Conservation (phyloP, 768 basidiomycete species). For the Favolaschia claudopus region DNA sequence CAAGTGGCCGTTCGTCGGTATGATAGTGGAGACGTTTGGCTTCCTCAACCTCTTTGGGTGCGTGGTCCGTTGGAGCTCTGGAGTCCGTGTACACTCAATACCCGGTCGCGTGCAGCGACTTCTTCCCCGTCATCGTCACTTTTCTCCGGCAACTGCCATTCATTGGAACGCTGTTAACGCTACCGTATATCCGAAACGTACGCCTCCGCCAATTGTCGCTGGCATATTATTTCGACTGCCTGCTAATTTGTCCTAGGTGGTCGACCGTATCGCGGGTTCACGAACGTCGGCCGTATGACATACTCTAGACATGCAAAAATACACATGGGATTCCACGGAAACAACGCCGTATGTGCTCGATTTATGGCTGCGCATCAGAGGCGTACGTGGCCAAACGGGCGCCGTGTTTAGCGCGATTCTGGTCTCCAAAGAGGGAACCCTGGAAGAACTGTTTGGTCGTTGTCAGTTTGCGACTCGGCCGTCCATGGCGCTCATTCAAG, state of each 20-base stretch:
- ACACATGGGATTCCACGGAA: neutral
- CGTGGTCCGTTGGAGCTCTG: constrained; percentile 22
- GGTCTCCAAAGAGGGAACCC: too few relatives aligned
- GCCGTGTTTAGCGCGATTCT: too few relatives aligned
- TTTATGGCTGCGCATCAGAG: too few relatives aligned
- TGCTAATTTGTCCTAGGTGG: constrained; percentile 53
- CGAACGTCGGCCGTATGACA: constrained; percentile 73
- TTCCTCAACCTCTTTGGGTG: constrained; percentile 98
- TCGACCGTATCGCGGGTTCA: constrained; percentile 83
- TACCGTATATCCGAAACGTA: constrained; percentile 90
- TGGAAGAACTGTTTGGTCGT: too few relatives aligned
- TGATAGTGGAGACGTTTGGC: constrained; percentile 94
- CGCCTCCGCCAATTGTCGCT: constrained; percentile 35
- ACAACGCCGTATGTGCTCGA: too few relatives aligned
- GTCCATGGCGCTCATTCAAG: too few relatives aligned
- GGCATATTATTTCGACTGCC: neutral
- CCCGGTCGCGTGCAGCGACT: constrained; percentile 70
- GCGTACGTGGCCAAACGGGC: too few relatives aligned
- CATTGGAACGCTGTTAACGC: constrained; percentile 82
- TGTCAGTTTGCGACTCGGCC: too few relatives aligned
- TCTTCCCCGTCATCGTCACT: constrained; percentile 98
- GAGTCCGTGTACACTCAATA: neutral
- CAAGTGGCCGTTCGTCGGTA: constrained; percentile 94
- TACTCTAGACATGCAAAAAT: constrained; percentile 17
- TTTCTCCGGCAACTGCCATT: constrained; percentile 95